Evolutionary conservation across 2,329 filamentous ascomycete genomes (phyloP).

Genomic region (Verticillium nonalfalfae): DNA sequence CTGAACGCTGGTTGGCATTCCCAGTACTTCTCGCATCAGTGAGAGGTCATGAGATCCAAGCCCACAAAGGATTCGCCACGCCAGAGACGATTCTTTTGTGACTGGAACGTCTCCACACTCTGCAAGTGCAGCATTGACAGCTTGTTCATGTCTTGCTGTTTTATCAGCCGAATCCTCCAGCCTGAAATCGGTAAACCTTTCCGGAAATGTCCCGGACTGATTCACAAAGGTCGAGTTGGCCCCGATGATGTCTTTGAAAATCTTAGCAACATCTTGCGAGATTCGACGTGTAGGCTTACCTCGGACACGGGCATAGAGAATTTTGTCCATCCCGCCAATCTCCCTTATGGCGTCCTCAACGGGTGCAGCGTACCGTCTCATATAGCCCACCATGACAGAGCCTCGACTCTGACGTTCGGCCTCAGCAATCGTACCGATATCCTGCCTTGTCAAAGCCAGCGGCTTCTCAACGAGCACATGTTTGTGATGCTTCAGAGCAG

Average conservation of each 20-base stretch:
- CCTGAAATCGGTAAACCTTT: constrained; percentile 17
- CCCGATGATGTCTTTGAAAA: constrained; percentile 15
- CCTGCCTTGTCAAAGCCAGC: constrained; percentile 36
- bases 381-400: constrained; percentile 49
- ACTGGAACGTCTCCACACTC: constrained; percentile 1
- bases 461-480: constrained; percentile 52
- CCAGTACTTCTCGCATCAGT: constrained; percentile 39
- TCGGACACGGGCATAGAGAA: constrained; percentile 42
- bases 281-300: constrained; percentile 3
- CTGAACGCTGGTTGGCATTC: constrained; percentile 13
- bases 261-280: neutral
- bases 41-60: constrained; percentile 43
- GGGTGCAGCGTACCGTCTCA: constrained; percentile 46
- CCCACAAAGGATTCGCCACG: constrained; percentile 1
- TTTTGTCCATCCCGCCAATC: constrained; percentile 34
- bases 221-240: constrained; percentile 2
- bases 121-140: neutral
- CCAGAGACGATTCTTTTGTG: neutral
- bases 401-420: constrained; percentile 33
- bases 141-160: neutral
- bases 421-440: constrained; percentile 34
- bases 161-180: constrained; percentile 8
- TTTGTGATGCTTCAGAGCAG: constrained; percentile 42
- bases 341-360: constrained; percentile 41
- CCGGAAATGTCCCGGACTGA: constrained; percentile 19